phyloP scores from a whole-genome alignment of 192 early-diverging fungal species.

The Chytriomyces sp. region DNA sequence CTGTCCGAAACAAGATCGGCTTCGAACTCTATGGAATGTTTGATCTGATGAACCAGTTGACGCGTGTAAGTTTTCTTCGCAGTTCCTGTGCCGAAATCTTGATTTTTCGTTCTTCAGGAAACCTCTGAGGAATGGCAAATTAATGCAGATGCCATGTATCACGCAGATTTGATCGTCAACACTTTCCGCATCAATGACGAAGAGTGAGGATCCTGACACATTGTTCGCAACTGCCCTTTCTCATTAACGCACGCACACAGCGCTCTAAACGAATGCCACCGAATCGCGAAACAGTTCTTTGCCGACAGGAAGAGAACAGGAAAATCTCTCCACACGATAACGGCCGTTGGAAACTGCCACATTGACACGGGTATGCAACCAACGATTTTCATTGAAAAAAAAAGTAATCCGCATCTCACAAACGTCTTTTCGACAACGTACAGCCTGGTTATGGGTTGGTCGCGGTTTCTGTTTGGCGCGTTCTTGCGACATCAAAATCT shows the following conservation, averaged over 20 bases:
- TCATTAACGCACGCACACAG: neutral
- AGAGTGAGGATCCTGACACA: neutral
- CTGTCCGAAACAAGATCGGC: conserved; percentile 72
- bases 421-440: neutral
- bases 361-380: conserved; percentile 54
- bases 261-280: conserved; percentile 47
- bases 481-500: no score
- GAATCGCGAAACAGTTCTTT: conserved; percentile 72
- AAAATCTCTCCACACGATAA: conserved; percentile 71
- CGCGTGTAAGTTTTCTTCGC: conserved; percentile 42
- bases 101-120: conserved; percentile 41
- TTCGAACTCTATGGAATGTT: conserved; percentile 78
- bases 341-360: conserved; percentile 87
- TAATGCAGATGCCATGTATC: conserved; percentile 77
- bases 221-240: neutral
- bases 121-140: conserved; percentile 73
- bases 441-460: conserved; percentile 24
- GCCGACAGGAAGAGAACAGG: conserved; percentile 55
- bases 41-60: conserved; percentile 74
- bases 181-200: conserved; percentile 60
- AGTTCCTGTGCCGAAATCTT: neutral
- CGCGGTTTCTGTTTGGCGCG: no score
- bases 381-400: neutral
- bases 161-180: conserved; percentile 84
- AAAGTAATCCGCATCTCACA: neutral